Conservation (phyloP, 345 rosid genomes). For the Cardamine chenopodiifolia region DNA sequence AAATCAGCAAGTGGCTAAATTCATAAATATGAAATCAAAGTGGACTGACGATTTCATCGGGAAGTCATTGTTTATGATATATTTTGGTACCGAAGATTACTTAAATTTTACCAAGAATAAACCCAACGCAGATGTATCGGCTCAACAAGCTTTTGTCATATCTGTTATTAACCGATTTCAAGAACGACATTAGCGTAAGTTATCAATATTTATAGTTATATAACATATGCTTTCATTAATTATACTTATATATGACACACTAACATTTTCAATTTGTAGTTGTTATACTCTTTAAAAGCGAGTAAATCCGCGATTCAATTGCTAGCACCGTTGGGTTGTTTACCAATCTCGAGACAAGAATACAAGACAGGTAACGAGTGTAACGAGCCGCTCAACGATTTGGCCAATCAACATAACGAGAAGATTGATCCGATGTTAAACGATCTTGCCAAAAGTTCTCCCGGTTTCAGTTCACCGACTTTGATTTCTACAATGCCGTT, state of each 20-base stretch:
- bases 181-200: constrained; percentile 31
- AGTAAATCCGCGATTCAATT: constrained; percentile 22
- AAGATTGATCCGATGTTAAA: constrained; percentile 21
- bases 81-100: constrained; percentile 38
- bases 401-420: constrained; percentile 40
- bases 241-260: no score
- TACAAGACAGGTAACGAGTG: constrained; percentile 18
- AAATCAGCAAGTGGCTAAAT: constrained; percentile 25
- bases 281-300: constrained; percentile 30
- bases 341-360: constrained; percentile 35
- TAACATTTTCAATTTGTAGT: constrained; percentile 16
- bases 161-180: constrained; percentile 14
- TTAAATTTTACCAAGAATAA: constrained; percentile 26
- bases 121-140: constrained; percentile 13
- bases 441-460: constrained; percentile 12
- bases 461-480: constrained; percentile 31
- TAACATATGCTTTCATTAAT: no score
- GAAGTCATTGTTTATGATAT: constrained; percentile 33
- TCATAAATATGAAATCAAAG: constrained; percentile 3
- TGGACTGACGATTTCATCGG: constrained; percentile 28
- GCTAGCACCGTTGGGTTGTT: constrained; percentile 39
- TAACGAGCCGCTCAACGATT: constrained; percentile 14
- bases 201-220: background rate
- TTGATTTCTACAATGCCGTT: constrained; percentile 32
- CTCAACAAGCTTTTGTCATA: constrained; percentile 33